Conservation (phyloP, 352 stramenopile genomes). For the Pythium chondricola region DNA sequence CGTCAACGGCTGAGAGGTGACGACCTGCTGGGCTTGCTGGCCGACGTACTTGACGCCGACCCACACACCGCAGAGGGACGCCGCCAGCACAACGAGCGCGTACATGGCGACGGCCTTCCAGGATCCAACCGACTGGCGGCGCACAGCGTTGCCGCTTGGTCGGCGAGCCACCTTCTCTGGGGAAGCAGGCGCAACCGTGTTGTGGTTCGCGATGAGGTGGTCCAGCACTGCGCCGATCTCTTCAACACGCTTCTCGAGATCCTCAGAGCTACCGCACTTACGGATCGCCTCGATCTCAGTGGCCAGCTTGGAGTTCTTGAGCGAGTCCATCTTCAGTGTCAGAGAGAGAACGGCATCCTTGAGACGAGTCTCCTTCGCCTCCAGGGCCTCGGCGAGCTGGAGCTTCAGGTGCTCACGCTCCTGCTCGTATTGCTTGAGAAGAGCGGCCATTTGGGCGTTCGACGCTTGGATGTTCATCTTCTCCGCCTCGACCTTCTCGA, state of each 20-base stretch:
- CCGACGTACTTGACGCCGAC: slow-evolving; percentile 15
- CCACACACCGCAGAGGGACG: slow-evolving; percentile 13
- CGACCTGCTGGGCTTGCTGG: not conserved
- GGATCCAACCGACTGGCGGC: slow-evolving; percentile 10
- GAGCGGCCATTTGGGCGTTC: slow-evolving; percentile 22
- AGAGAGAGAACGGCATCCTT: slow-evolving; percentile 7
- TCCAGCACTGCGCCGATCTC: slow-evolving; percentile 15
- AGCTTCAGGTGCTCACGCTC: slow-evolving; percentile 31
- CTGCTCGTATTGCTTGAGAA: slow-evolving; percentile 26
- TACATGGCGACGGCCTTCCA: slow-evolving; percentile 17
- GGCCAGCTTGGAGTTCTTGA: slow-evolving; percentile 10
- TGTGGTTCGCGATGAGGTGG: slow-evolving; percentile 13
- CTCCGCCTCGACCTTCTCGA: slow-evolving; percentile 29
- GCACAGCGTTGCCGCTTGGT: not conserved
- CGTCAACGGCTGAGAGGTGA: not conserved
- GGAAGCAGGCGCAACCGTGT: not conserved
- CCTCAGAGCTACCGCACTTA: not conserved
- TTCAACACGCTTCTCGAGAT: slow-evolving; percentile 14
- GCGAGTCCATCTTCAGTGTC: slow-evolving; percentile 4
- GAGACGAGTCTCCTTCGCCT: slow-evolving; percentile 9
- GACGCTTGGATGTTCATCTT: slow-evolving; percentile 26
- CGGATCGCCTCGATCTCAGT: slow-evolving; percentile 5
- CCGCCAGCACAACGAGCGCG: slow-evolving; percentile 4
- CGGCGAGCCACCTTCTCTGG: not conserved
- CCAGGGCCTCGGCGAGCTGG: slow-evolving; percentile 11